These are phyloP conservation scores for Penicillium sp. DNA, from an alignment of 2,329 filamentous ascomycete species.

Conservation along the genomic window DNA sequence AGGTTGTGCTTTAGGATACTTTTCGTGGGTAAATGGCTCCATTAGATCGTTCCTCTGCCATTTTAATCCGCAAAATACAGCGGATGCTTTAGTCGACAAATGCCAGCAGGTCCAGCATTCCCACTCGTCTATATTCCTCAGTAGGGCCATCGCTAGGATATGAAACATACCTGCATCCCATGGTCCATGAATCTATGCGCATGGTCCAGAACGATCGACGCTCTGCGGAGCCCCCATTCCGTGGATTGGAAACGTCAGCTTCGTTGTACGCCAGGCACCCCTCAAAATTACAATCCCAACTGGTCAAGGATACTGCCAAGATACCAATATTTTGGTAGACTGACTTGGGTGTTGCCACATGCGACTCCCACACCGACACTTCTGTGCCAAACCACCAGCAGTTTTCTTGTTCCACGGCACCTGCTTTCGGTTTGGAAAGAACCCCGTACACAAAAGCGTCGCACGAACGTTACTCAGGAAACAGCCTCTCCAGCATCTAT, in stretches of 20 bases:
- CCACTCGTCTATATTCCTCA: neutral
- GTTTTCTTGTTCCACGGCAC: conserved; percentile 6
- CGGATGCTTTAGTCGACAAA: neutral
- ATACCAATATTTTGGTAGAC: neutral
- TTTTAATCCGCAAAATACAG: neutral
- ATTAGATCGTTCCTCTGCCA: neutral
- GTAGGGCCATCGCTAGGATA: neutral
- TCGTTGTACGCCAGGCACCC: neutral
- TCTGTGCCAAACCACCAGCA: neutral
- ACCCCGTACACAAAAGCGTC: neutral
- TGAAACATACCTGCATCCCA: neutral
- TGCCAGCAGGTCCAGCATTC: too few species aligned
- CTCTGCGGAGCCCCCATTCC: neutral
- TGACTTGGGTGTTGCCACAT: neutral
- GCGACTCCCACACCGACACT: neutral
- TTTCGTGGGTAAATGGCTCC: neutral
- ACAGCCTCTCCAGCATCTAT: neutral
- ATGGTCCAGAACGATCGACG: neutral
- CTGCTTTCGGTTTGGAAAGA: conserved; percentile 1
- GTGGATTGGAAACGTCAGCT: conserved; percentile 2
- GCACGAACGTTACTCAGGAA: neutral
- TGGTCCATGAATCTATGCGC: neutral
- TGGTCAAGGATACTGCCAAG: neutral
- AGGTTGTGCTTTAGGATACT: neutral
- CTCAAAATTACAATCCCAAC: conserved; percentile 6